Evolutionary conservation across 1,284 basidiomycete genomes (phyloP), one percentile per base, ranked within the genome.

Genomic region (Ganoderma boninense): DNA sequence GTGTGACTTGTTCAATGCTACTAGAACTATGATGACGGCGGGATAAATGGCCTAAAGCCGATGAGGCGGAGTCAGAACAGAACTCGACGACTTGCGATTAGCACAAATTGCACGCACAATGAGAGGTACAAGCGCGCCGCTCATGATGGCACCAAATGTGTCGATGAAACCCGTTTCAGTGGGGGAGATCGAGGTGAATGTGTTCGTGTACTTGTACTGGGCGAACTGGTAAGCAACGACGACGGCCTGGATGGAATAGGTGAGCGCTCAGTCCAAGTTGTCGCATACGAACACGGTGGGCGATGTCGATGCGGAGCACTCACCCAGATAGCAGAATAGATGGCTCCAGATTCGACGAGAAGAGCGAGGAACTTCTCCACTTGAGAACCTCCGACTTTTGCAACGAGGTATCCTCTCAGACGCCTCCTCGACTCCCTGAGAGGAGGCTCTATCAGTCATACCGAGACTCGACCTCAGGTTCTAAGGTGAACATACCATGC

Each of bases 251-350:
- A 23, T 13, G 4, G 7, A 42, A 18, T 0, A 7, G 2, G 38
- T n/a, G 46, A 49, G n/a, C 18, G n/a, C 38, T 38, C 38, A 38
- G 20, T 20, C n/a, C 42, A 26, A 16, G 6, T 13, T 26, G 26
- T 18, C 26, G 26, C 23, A 4, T 54, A 18, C 26, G 46, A 49
- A 20, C 46, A 2, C 5, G 7, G 20, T 49, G n/a, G 7, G 20
- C 2, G 46, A 49, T 49, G 38, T 10, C 38, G 38, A 38, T 38
- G 46, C 20, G 10, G 46, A 23, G 8, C 16, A 44, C 49, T 32
- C 35, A 54, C 63, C 63, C 63, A 64, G 11, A 64, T 6, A 13
- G 29, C 35, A 18, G 16, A 64, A 35, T 64, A 64, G 18, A 52
- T 26, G 3, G 43, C 63, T 1, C 63, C 63, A 4, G 63, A 64